Evolutionary conservation across 2,329 filamentous ascomycete species (phyloP).

Genomic region (Pseudocercospora fuligena): DNA sequence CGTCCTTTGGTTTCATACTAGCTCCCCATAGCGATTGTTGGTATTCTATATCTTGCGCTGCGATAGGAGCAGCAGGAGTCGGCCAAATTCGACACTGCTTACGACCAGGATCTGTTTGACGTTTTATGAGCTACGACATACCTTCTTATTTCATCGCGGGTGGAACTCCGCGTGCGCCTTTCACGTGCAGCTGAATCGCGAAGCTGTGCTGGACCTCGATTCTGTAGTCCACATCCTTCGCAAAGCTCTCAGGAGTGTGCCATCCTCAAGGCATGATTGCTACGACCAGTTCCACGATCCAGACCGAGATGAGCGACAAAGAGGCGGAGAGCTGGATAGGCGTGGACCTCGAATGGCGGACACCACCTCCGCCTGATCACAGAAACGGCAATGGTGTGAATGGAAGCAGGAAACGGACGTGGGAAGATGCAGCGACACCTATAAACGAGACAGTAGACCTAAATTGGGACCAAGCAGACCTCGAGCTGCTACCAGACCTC

Average conservation of each 20-base stretch:
- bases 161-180: not conserved
- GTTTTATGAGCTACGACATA: not conserved
- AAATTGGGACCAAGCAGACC: constrained; percentile 17
- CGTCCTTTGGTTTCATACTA: not conserved
- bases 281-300: constrained; percentile 21
- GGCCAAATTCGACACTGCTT: constrained; percentile 2
- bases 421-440: constrained; percentile 26
- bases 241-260: constrained; percentile 1
- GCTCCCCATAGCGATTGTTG: not conserved
- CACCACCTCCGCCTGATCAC: constrained; percentile 25
- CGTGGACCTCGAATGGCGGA: constrained; percentile 30
- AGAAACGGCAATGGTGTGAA: constrained; percentile 23
- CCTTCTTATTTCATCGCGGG: not conserved
- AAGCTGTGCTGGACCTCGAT: not conserved
- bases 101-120: constrained; percentile 1
- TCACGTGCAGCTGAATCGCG: not conserved
- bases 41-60: not conserved
- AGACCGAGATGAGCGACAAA: constrained; percentile 21
- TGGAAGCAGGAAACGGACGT: constrained; percentile 28
- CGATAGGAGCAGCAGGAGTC: not conserved
- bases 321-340: constrained; percentile 18
- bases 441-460: constrained; percentile 8
- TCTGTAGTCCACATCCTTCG: constrained; percentile 6
- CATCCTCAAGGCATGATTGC: constrained; percentile 19
- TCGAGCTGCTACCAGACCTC: constrained; percentile 17